Base-by-base conservation (phyloP, 1,284 basidiomycete species). In the Austroboletus novae-zelandiae region DNA sequence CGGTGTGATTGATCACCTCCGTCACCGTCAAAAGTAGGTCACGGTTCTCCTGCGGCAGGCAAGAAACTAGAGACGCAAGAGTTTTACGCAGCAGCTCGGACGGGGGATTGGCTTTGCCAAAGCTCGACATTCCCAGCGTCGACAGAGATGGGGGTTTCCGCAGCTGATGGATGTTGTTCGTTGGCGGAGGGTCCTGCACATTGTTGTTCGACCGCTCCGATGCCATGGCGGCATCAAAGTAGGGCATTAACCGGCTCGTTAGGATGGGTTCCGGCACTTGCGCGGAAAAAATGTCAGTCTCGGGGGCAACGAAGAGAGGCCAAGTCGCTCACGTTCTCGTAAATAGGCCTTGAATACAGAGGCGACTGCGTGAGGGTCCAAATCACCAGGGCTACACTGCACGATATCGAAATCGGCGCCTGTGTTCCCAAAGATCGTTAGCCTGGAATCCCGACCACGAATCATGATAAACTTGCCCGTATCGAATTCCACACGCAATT, bases 361-460 rank as follows among this genome's bases (percentile, higher is more conserved):
- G 31, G 94, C 85, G 14, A 98, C 93, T 2, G 93, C 90, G 64
- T 96, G 92, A 34, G 93, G 93, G 65, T 96, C 93, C 30, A 96
- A 72, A 60, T 95, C 91, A 15, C 86, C 82, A 23, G 91, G 90
- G 42, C 81, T 79, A 58, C 83, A 87, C 55, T 81, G 78, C 27
- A 75, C 71, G 71, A 96, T 79, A 62, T 93, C 86, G 60, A 86
- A 90, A 70, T 96, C 93, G 45, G 85, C 87, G 48, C 93, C 91
- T 85, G 56, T 45, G 43, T 61, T 59, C 27, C 20, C 20, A 23
- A 47, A n/a, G 39, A 41, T 46, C 44, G 42, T 60, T 52, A 55
- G 42, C 46, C 20, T 32, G 23, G 9, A 34, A 35, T 48, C 29
- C 40, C 39, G 23, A 10, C n/a, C 31, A 44, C 34, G 20, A 50